phyloP scores from a whole-genome alignment of 2,329 filamentous ascomycete species.

The Fusarium musae region DNA sequence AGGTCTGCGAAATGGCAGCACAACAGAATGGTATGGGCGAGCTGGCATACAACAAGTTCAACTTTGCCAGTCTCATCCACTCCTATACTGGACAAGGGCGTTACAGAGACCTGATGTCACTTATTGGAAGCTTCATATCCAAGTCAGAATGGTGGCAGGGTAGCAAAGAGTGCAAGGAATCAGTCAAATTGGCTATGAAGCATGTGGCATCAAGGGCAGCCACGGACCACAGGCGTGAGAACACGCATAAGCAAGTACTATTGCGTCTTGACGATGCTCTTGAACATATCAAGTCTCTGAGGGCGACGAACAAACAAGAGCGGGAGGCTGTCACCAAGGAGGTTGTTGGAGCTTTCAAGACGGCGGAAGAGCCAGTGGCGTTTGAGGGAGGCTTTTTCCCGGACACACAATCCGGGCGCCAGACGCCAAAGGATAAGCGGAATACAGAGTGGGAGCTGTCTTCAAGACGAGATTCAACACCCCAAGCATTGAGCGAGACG shows the following conservation, averaged over 20 bases:
- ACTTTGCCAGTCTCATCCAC: constrained; percentile 52
- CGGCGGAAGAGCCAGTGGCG: constrained; percentile 18
- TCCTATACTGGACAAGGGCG: constrained; percentile 47
- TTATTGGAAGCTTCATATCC: constrained; percentile 48
- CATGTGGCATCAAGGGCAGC: constrained; percentile 44
- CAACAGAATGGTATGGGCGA: constrained; percentile 51
- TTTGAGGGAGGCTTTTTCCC: constrained; percentile 24
- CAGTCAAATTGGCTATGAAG: constrained; percentile 54
- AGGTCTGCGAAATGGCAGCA: constrained; percentile 52
- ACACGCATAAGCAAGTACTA: constrained; percentile 43
- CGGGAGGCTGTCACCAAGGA: constrained; percentile 29
- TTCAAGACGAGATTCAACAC: constrained; percentile 3
- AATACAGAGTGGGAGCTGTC: constrained; percentile 15
- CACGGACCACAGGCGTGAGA: constrained; percentile 1
- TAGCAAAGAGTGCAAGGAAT: constrained; percentile 51
- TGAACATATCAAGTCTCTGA: constrained; percentile 39
- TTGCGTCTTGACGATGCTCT: constrained; percentile 32
- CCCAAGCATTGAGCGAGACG: background rate
- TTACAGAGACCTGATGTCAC: constrained; percentile 46
- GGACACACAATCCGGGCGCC: constrained; percentile 13
- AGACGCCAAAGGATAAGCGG: constrained; percentile 14
- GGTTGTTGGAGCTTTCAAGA: constrained; percentile 35
- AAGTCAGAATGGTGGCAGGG: constrained; percentile 52
- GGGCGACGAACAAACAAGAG: constrained; percentile 33
- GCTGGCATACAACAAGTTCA: constrained; percentile 51